Evolutionary conservation across 2,329 filamentous ascomycete genomes (phyloP).

Genomic region (Paecilomyces formosus): DNA sequence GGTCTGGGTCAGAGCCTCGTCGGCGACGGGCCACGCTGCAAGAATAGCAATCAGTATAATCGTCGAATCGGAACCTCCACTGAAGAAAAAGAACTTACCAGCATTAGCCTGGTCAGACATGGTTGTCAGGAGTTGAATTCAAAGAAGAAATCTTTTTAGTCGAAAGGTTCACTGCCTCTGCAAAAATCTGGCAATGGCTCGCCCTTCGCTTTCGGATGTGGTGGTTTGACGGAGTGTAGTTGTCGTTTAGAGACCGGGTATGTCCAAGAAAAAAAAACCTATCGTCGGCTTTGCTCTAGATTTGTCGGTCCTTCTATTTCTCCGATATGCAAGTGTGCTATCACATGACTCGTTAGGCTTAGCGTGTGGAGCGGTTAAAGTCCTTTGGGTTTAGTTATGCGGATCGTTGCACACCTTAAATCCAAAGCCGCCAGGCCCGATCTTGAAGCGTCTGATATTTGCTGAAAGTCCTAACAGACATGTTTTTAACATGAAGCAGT

Average conservation of each 20-base stretch:
- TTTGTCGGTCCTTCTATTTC: background rate
- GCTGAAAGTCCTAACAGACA: too few species aligned
- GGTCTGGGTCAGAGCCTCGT: slow-evolving; percentile 67
- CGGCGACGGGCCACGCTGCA: slow-evolving; percentile 65
- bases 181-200: background rate
- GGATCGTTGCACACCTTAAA: background rate
- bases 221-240: background rate
- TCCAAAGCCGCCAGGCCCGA: background rate
- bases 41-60: background rate
- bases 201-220: background rate
- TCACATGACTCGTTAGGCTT: background rate
- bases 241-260: background rate
- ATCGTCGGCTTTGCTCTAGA: background rate
- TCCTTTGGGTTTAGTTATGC: background rate
- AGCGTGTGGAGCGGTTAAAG: background rate
- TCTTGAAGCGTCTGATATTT: too few species aligned
- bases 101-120: slow-evolving; percentile 2
- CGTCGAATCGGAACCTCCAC: background rate
- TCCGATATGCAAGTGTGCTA: background rate
- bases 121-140: background rate
- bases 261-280: background rate
- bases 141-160: background rate
- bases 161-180: slow-evolving; percentile 3
- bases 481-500: too few species aligned
- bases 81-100: background rate